Percentiles rank a stretch among this genome's conserved stretches.
phyloP scores from a whole-genome alignment of 2,329 filamentous ascomycete genomes.

The Trichoderma atrobrunneum region DNA sequence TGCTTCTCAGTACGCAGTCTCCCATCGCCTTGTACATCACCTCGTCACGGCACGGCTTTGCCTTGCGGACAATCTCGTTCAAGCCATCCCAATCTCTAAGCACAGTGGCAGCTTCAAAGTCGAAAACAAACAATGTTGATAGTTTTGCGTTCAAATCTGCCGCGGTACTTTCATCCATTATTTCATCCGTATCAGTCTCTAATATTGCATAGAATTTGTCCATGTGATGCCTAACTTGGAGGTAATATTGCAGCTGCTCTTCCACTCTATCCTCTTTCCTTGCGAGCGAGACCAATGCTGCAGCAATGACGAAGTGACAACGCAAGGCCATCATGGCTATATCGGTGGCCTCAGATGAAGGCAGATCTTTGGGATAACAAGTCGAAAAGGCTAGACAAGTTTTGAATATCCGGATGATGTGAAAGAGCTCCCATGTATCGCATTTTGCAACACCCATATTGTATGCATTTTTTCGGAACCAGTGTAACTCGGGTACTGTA shows the following conservation, averaged over 20 bases:
- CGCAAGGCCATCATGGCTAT: constrained; percentile 60
- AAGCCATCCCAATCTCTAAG: constrained; percentile 68
- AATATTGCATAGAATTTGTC: constrained; percentile 52
- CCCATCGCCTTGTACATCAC: constrained; percentile 61
- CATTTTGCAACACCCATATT: constrained; percentile 67
- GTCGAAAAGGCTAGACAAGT: constrained; percentile 52
- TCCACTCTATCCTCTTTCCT: constrained; percentile 50
- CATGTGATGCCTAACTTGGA: constrained; percentile 59
- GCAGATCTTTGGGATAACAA: constrained; percentile 48
- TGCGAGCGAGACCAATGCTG: constrained; percentile 50
- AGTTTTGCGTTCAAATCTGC: constrained; percentile 60
- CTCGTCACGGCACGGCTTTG: constrained; percentile 43
- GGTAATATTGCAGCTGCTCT: constrained; percentile 58
- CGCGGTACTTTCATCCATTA: constrained; percentile 42
- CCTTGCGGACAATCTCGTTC: constrained; percentile 55
- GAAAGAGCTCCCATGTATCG: constrained; percentile 50
- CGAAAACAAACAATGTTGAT: constrained; percentile 67
- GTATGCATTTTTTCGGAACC: constrained; percentile 82
- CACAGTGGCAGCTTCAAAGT: constrained; percentile 71
- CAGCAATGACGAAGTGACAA: constrained; percentile 66
- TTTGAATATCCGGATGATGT: constrained; percentile 55
- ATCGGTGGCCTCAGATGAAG: constrained; percentile 43
- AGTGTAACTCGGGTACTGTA: constrained; percentile 66
- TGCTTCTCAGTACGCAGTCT: constrained; percentile 58
- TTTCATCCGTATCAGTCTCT: constrained; percentile 35